Evolutionary conservation across 2,329 filamentous ascomycete genomes (phyloP).

Genomic region (Xylariaceae sp.): DNA sequence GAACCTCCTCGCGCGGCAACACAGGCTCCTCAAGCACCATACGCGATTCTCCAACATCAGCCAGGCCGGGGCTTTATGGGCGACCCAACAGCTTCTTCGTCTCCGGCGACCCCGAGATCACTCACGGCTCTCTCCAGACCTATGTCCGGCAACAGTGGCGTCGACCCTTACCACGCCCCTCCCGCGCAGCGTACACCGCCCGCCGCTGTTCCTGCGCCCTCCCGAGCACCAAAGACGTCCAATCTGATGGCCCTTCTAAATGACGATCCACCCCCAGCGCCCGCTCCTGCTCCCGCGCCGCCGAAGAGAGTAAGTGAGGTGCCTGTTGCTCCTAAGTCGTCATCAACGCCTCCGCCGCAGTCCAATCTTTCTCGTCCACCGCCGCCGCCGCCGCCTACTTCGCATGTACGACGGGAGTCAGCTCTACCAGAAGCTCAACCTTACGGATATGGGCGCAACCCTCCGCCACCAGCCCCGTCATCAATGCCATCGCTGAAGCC

Average conservation of each 20-base stretch:
- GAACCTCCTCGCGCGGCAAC: conserved; percentile 42
- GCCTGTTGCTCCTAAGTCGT: conserved; percentile 38
- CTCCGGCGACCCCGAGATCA: conserved; percentile 37
- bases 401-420: conserved; percentile 48
- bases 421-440: conserved; percentile 37
- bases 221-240: conserved; percentile 54
- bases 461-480: conserved; percentile 37
- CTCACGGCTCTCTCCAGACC: conserved; percentile 32
- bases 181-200: conserved; percentile 38
- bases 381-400: conserved; percentile 39
- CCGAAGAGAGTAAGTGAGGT: conserved; percentile 52
- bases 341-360: conserved; percentile 52
- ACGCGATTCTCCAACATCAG: conserved; percentile 39
- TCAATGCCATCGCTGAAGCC: conserved; percentile 57
- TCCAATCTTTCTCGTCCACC: conserved; percentile 39
- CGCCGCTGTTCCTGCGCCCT: conserved; percentile 39
- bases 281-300: background rate
- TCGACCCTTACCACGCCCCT: conserved; percentile 34
- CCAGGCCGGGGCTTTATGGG: conserved; percentile 40
- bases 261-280: conserved; percentile 48
- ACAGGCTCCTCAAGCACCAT: conserved; percentile 33
- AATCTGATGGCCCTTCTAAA: conserved; percentile 63
- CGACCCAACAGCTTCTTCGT: conserved; percentile 39
- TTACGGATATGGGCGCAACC: conserved; percentile 46
- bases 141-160: conserved; percentile 27